Evolutionary conservation across 192 early-diverging fungal species (phyloP), one percentile per base, ranked within the genome.

Genomic region (Powellomyces hirtus): DNA sequence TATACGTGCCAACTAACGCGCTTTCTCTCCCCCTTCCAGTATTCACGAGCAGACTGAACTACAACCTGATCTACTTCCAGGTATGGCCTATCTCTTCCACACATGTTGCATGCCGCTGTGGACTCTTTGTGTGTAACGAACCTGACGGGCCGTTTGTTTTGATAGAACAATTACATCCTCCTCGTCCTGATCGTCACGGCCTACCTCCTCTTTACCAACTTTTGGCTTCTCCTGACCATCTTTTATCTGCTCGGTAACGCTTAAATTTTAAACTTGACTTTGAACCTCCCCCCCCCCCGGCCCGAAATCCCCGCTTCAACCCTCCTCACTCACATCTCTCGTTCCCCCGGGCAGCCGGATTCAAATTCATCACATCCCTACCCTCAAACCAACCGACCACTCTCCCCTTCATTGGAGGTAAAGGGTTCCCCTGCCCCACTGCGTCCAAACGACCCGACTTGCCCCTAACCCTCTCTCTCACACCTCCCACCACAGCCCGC

Each of bases 131-230:
- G 20, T 4, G 34, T 1, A 26, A 4, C 18, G 4, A 36, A 26
- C 1, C 0, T 0, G 59, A 29, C n/a, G 35, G 31, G 30, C 0
- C 14, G 0, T 0, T 37, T 14, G 31, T 1, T 37, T 30, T n/a
- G 1, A 22, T 40, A 70, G 60, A 79, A 79, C 56, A 81, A 81
- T 64, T 81, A 81, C 66, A 57, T 81, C 46, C 69, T 81, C 44
- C 59, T 81, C 33, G 66, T 63, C 34, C 40, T 77, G 13, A 57
- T 81, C 34, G 59, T 76, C 2, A 61, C 76, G 20, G 72, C 70
- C 10, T 81, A 77, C 45, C 66, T 73, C 11, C 70, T 82, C 1
- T 38, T 83, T n/a, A 80, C 66, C 16, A 75, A 83, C 59, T 46
- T 76, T 20, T 74, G 52, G 70, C 65, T 83, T 3, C 71, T 83